Conservation (phyloP, 306 rosid genomes). For the Quercus engelmannii region DNA sequence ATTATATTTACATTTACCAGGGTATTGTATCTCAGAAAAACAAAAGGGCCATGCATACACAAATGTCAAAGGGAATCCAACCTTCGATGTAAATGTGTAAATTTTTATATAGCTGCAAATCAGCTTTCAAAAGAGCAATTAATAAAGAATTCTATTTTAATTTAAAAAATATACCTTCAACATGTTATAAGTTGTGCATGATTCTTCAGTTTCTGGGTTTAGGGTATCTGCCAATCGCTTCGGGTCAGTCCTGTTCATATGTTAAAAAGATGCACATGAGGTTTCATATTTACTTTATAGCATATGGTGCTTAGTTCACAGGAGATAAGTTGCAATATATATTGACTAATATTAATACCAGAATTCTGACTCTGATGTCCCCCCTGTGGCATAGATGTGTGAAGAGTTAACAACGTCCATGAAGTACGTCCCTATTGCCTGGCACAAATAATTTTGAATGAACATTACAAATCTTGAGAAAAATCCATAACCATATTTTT, state of each 20-base stretch:
- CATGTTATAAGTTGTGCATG: constrained; percentile 93
- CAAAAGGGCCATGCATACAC: not conserved
- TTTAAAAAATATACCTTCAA: constrained; percentile 49
- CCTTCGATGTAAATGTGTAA: not conserved
- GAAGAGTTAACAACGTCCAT: constrained; percentile 82
- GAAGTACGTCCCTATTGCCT: constrained; percentile 80
- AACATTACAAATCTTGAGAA: constrained; percentile 9
- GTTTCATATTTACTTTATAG: not conserved
- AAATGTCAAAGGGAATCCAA: not conserved
- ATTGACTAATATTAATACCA: constrained; percentile 51
- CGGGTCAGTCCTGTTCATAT: constrained; percentile 53
- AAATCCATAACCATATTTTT: not conserved
- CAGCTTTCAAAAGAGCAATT: not conserved
- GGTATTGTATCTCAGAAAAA: not conserved
- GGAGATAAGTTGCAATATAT: constrained; percentile 17
- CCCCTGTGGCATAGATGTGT: constrained; percentile 97
- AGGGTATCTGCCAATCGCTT: constrained; percentile 56
- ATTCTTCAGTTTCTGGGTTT: constrained; percentile 69
- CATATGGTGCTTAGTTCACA: constrained; percentile 5
- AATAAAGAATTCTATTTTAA: not conserved
- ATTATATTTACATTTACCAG: not conserved
- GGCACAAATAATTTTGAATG: constrained; percentile 13
- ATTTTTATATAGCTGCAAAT: not conserved
- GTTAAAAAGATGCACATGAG: not conserved
- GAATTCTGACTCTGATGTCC: constrained; percentile 73